Evolutionary conservation across 1,139 yeast species (phyloP), one percentile per base, ranked within the genome.

Genomic region (Debaryomycetaceae sp.): DNA sequence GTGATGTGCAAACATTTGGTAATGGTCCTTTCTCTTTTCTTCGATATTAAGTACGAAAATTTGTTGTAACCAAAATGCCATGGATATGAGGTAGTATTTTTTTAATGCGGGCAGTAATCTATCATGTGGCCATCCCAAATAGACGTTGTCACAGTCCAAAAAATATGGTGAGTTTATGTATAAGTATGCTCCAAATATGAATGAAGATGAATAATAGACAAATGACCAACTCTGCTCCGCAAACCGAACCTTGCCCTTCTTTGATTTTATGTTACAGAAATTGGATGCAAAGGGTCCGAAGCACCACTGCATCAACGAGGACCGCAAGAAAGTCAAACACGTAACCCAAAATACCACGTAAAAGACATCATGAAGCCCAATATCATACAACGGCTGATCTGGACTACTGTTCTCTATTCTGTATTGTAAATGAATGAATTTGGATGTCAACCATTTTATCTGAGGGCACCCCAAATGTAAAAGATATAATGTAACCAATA

Each of bases 1-100:
- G 62, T 89, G 97, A 59, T 89, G 97, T 37, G 83, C 68, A 55
- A 88, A 79, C 97, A 89, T 89, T 61, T 88, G 96, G 51, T 65
- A 63, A 59, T 87, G 83, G 59, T 89, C 97, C 58, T 87, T 87
- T 51, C 97, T 78, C 47, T 73, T 78, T 46, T 79, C 81, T 63
- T 89, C 97, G 40, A 88, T 65, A 61, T 87, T 80, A 45, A 89
- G 67, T 15, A 84, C 88, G 49, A 85, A 75, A 18, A 87, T 71
- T 61, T 87, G 95, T 52, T 86, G 89, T 46, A 87, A 56, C 95
- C 95, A 89, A 50, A 78, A 80, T 6, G 87, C 83, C 30, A 84
- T 71, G 51, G 85, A 84, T 35, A 82, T 64, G 41, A 89, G 68
- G 55, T 89, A 89, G 63, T 86, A 89, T 11, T 67, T 58, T 62